Evolutionary conservation across 257 asterid genomes (phyloP).

Genomic region (Jaltomata sinuosa): DNA sequence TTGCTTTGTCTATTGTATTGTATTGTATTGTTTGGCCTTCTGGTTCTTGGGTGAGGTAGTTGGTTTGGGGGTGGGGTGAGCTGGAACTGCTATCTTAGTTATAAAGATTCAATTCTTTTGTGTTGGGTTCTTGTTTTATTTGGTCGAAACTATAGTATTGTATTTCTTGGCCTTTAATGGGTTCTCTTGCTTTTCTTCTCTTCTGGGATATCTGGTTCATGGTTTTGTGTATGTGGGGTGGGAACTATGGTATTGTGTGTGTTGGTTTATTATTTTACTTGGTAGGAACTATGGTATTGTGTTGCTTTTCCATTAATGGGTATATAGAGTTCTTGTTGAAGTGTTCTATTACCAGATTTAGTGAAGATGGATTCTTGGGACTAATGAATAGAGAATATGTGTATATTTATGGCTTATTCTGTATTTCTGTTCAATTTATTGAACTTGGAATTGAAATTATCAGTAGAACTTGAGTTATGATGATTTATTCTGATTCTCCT

Average conservation of each 20-base stretch:
- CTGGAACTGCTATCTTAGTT: neutral
- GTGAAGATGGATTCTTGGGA: constrained; percentile 1
- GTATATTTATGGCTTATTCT: neutral
- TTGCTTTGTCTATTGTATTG: neutral
- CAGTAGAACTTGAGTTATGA: too few species aligned
- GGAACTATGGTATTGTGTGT: too few species aligned
- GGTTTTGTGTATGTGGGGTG: too few species aligned
- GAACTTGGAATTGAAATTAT: neutral
- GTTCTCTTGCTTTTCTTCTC: too few species aligned
- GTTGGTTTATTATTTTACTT: neutral
- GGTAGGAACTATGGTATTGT: neutral
- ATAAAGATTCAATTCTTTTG: too few species aligned
- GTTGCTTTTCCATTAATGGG: neutral
- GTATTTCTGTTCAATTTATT: neutral
- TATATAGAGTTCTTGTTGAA: neutral
- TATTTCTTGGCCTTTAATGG: too few species aligned
- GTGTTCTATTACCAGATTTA: neutral
- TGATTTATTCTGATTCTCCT: too few species aligned
- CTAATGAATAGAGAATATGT: constrained; percentile 3
- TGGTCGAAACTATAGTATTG: neutral
- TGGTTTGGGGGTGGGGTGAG: neutral
- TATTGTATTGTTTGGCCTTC: neutral
- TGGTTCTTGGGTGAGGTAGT: too few species aligned
- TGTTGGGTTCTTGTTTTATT: neutral
- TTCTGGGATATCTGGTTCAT: neutral